Evolutionary conservation across 2,329 filamentous ascomycete species (phyloP), one percentile per base, ranked within the genome.

Genomic region (Neophaeococcomyces aloes): DNA sequence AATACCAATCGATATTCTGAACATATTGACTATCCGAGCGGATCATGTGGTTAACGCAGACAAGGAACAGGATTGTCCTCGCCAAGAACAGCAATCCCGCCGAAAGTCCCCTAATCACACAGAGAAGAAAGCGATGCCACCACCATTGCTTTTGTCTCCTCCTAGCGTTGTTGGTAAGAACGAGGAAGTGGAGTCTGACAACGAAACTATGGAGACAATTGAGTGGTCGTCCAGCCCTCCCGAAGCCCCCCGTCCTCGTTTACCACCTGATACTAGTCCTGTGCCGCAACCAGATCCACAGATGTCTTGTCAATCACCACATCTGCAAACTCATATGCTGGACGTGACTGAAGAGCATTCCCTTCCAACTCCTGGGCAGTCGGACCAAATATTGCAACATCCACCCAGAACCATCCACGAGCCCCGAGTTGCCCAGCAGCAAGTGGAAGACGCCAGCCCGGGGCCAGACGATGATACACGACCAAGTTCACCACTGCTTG

Each of bases 1-100:
- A 15, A 30, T 53, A 8, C 51, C 50, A 19, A 13, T 44, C 21
- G 11, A 13, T 15, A 39, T 51, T 13, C 33, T 48, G 15, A 42
- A 49, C 15, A 17, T 17, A 6, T 30, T 49, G 31, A 45, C 29
- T 10, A 29, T 42, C 29, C 19, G 32, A 17, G 43, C 50, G 25
- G 43, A 50, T 23, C 21, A 14, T 13, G 15, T 3, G 7, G 14
- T 7, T 25, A 15, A n/a, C 5, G 13, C 18, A 15, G 11, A 15
- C 7, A 21, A 17, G 23, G 27, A 30, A 14, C 23, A 23, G n/a
- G 18, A 7, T n/a, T n/a, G n/a, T n/a, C n/a, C n/a, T n/a, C n/a
- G n/a, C n/a, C n/a, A 30, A 8, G n/a, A 31, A 19, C 8, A 40
- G n/a, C 11, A 30, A 30, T n/a, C 8, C 23, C 10, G 14, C 5